A percentile compares a stretch with the other conserved stretches of the same genome.
Evolutionary conservation across 192 early-diverging fungal genomes (phyloP).

Genomic region (Dispira parvispora): DNA sequence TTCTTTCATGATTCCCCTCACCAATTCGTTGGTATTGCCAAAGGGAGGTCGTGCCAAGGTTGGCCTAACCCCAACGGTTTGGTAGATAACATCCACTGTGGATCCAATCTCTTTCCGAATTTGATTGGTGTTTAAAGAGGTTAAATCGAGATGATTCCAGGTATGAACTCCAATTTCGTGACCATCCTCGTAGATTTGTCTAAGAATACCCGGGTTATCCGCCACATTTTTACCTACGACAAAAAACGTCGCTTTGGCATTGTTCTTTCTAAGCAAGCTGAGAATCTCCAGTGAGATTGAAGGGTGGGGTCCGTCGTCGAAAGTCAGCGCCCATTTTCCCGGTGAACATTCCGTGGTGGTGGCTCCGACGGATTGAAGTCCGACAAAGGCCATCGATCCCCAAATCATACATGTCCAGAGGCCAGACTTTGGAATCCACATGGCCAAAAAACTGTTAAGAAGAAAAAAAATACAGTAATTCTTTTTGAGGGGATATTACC

Average conservation of each 20-base stretch:
- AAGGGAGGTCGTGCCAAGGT: not conserved
- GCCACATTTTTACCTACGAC: not conserved
- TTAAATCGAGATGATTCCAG: not conserved
- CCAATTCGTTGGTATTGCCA: not conserved
- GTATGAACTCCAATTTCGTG: slow-evolving; percentile 1
- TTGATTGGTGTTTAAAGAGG: not conserved
- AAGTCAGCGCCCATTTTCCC: not conserved
- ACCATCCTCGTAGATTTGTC: not conserved
- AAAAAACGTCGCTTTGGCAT: slow-evolving; percentile 1
- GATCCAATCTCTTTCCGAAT: not conserved
- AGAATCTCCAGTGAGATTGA: not conserved
- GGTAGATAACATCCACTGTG: not conserved
- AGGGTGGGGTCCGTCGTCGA: slow-evolving; percentile 7
- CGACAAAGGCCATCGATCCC: no score
- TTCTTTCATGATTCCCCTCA: not conserved
- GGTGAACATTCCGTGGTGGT: no score
- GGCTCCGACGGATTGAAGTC: no score
- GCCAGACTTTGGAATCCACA: no score
- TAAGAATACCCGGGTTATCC: not conserved
- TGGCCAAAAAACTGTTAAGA: no score
- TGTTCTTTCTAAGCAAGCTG: not conserved
- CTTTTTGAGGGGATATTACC: no score
- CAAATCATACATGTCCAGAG: no score
- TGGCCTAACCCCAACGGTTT: not conserved
- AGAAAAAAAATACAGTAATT: no score